These are phyloP conservation scores for Magnolia sinica DNA, from an alignment of 164 flowering plant species.

Conservation along the genomic window DNA sequence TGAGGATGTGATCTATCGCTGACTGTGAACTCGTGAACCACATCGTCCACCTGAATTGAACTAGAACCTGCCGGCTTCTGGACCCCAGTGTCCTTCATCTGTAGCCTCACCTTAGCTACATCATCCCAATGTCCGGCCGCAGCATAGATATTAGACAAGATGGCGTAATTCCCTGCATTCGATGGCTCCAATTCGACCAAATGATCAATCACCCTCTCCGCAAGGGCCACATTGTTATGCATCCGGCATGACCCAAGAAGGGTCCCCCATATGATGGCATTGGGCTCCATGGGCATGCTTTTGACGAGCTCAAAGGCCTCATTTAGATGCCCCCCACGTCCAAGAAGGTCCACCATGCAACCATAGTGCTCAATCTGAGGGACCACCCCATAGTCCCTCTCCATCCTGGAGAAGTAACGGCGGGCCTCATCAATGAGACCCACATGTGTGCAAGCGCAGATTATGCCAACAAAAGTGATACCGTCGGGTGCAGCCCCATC, in stretches of 20 bases:
- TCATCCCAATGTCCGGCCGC: slow-evolving; percentile 60
- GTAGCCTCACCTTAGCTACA: slow-evolving; percentile 48
- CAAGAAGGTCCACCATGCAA: slow-evolving; percentile 33
- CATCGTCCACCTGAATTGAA: slow-evolving; percentile 48
- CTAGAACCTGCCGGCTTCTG: slow-evolving; percentile 61
- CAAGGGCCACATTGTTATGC: slow-evolving; percentile 50
- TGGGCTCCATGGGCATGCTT: slow-evolving; percentile 29
- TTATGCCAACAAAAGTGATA: slow-evolving; percentile 25
- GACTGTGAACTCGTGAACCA: slow-evolving; percentile 52
- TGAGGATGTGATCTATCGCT: slow-evolving; percentile 29
- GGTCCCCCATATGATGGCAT: slow-evolving; percentile 68
- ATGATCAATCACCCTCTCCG: slow-evolving; percentile 45
- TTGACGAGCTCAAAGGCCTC: slow-evolving; percentile 26
- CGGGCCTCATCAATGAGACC: slow-evolving; percentile 25
- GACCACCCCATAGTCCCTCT: slow-evolving; percentile 30
- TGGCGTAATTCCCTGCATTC: slow-evolving; percentile 50
- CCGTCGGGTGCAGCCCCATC: slow-evolving; percentile 38
- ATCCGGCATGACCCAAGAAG: slow-evolving; percentile 28
- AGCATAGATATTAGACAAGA: slow-evolving; percentile 71
- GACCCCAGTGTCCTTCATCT: slow-evolving; percentile 42
- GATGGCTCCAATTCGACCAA: slow-evolving; percentile 41
- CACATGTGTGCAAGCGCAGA: slow-evolving; percentile 23
- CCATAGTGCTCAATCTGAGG: slow-evolving; percentile 32
- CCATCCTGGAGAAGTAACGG: slow-evolving; percentile 22
- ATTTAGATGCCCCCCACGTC: slow-evolving; percentile 20